These are phyloP conservation scores for Cystofilobasidium ferigula DNA, from an alignment of 768 basidiomycete genomes.

Conservation along the genomic window DNA sequence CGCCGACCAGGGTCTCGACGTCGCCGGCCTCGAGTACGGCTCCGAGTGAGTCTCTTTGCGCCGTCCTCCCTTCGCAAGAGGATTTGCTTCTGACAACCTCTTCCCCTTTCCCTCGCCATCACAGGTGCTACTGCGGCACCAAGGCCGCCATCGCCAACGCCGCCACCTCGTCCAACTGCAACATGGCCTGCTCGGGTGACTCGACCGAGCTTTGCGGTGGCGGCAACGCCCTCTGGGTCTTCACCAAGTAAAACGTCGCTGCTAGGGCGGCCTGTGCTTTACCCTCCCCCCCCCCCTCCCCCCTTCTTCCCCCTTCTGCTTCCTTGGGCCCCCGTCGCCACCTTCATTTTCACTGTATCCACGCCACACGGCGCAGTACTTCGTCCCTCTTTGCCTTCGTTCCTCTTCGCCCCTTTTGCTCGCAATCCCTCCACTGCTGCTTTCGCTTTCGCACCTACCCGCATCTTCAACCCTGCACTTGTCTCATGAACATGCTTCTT, in stretches of 20 bases:
- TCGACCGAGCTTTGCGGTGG: conserved; percentile 16
- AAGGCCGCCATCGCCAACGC: conserved; percentile 7
- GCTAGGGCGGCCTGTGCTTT: too few relatives aligned
- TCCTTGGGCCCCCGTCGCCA: too few relatives aligned
- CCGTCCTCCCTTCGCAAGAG: neutral
- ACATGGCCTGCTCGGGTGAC: conserved; percentile 18
- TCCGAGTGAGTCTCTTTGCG: neutral
- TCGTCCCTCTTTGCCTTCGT: too few relatives aligned
- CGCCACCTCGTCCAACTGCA: conserved; percentile 13
- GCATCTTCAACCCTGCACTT: too few relatives aligned
- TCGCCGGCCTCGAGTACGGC: conserved; percentile 38
- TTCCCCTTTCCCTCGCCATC: neutral
- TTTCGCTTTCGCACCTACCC: too few relatives aligned
- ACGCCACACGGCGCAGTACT: too few relatives aligned
- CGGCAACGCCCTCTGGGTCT: conserved; percentile 27
- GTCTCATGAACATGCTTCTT: too few relatives aligned
- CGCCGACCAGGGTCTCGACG: conserved; percentile 31
- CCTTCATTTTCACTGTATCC: too few relatives aligned
- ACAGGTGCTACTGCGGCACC: conserved; percentile 7
- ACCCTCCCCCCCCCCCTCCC: too few relatives aligned
- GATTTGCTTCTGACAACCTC: neutral
- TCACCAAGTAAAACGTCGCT: neutral
- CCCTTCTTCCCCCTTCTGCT: too few relatives aligned
- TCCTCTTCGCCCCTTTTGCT: too few relatives aligned
- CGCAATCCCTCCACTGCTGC: too few relatives aligned